Percentiles rank a stretch among this genome's conserved stretches.
Evolutionary conservation across 2,329 filamentous ascomycete genomes (phyloP).

Genomic region (Nigrospora osmanthi): DNA sequence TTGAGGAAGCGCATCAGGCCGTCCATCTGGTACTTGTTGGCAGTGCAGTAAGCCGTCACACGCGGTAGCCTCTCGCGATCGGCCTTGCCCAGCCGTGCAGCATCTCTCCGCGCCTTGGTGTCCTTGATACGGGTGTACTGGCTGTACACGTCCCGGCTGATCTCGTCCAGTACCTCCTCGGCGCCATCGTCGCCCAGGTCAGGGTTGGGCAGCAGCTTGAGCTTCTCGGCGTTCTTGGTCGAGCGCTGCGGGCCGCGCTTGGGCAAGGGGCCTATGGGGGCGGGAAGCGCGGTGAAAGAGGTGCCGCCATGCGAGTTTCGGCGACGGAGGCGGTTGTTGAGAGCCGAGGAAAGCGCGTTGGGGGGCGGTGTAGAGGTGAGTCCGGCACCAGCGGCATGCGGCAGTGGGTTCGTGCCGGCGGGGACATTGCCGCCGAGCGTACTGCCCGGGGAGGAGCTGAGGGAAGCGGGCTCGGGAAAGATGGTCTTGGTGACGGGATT

Average conservation of each 20-base stretch:
- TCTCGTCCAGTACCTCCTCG: constrained; percentile 57
- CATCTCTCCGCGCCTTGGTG: constrained; percentile 84
- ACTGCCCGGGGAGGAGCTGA: constrained; percentile 18
- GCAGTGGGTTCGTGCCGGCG: constrained; percentile 21
- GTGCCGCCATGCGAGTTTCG: constrained; percentile 74
- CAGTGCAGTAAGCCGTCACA: constrained; percentile 95
- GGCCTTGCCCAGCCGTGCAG: constrained; percentile 85
- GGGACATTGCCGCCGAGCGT: constrained; percentile 29
- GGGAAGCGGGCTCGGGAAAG: constrained; percentile 35
- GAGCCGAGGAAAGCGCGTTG: constrained; percentile 52
- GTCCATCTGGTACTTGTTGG: constrained; percentile 85
- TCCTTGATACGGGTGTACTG: constrained; percentile 98
- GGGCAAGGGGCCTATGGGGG: constrained; percentile 25
- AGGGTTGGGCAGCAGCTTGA: constrained; percentile 92
- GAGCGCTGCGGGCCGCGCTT: constrained; percentile 94
- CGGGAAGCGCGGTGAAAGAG: constrained; percentile 28
- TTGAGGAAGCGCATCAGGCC: constrained; percentile 87
- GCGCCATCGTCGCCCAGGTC: constrained; percentile 37
- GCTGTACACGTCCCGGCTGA: constrained; percentile 90
- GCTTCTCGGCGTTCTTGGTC: constrained; percentile 90
- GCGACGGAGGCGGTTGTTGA: constrained; percentile 82
- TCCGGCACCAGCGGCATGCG: not conserved
- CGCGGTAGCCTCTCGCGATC: constrained; percentile 80
- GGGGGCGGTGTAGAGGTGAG: constrained; percentile 11
- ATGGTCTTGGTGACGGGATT: constrained; percentile 57